These are phyloP conservation scores for Hypomyces perniciosus DNA, from an alignment of 2,329 filamentous ascomycete species.

Conservation along the genomic window DNA sequence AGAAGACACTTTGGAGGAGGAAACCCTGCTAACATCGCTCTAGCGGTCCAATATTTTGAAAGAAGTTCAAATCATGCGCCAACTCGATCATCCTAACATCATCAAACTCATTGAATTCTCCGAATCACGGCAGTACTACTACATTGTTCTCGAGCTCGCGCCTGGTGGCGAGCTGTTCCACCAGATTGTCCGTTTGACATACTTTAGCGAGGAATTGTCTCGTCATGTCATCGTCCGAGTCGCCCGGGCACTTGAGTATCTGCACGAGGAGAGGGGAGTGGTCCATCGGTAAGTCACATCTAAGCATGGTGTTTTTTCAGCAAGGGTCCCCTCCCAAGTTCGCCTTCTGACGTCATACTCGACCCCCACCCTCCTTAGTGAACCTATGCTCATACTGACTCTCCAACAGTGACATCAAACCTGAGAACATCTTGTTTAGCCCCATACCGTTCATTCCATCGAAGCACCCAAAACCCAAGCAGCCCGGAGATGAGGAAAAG, in stretches of 20 bases:
- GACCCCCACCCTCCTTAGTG: conserved; percentile 16
- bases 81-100: conserved; percentile 93
- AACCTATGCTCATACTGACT: conserved; percentile 3
- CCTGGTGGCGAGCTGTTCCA: conserved; percentile 96
- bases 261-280: conserved; percentile 91
- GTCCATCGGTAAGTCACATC: conserved; percentile 75
- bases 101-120: conserved; percentile 90
- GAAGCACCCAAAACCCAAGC: conserved; percentile 71
- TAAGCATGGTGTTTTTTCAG: conserved; percentile 3
- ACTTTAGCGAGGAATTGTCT: conserved; percentile 94
- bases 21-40: conserved; percentile 21
- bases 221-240: conserved; percentile 93
- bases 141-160: conserved; percentile 91
- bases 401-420: conserved; percentile 80
- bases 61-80: conserved; percentile 97
- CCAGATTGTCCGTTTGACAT: conserved; percentile 95
- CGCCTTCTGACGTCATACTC: conserved; percentile 19
- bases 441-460: conserved; percentile 77
- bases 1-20: conserved; percentile 13
- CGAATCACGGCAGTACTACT: conserved; percentile 93
- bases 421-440: conserved; percentile 92
- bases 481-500: conserved; percentile 93
- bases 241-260: conserved; percentile 85
- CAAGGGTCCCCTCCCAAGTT: not conserved
- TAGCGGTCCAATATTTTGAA: conserved; percentile 97